Evolutionary conservation across 169 alveolate species (phyloP).

Genomic region (Plasmodium yoelii): DNA sequence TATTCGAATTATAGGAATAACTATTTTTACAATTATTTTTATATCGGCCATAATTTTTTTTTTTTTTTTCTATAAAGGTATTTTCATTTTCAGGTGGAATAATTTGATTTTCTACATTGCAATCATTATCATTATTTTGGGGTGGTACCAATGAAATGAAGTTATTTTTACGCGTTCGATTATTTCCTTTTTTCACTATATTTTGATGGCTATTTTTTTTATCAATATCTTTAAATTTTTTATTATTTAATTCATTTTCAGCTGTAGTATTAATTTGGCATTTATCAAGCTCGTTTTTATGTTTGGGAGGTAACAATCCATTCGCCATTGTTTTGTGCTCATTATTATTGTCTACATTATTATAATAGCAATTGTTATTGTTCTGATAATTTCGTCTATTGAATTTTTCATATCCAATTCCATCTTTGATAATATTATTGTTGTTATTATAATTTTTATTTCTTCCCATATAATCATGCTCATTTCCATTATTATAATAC

Average conservation of each 20-base stretch:
- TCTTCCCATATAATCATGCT: conserved; percentile 13
- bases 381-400: background rate
- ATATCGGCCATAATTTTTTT: conserved; percentile 22
- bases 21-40: conserved; percentile 25
- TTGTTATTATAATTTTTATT: conserved; percentile 28
- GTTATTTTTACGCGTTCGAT: conserved; percentile 14
- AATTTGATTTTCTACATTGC: background rate
- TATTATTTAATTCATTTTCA: background rate
- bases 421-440: background rate
- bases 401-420: conserved; percentile 6
- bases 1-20: conserved; percentile 25
- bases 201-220: conserved; percentile 34
- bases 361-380: conserved; percentile 1
- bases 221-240: conserved; percentile 2
- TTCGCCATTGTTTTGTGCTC: conserved; percentile 1
- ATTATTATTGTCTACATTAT: background rate
- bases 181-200: conserved; percentile 12
- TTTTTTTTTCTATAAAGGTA: conserved; percentile 16
- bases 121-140: conserved; percentile 1
- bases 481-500: conserved; percentile 8
- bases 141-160: conserved; percentile 1
- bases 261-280: background rate
- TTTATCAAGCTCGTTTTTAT: background rate
- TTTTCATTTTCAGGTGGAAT: conserved; percentile 9
- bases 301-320: background rate